Evolutionary conservation across 495 filamentous ascomycete species (phyloP).

Genomic region (Xylaria acuta): DNA sequence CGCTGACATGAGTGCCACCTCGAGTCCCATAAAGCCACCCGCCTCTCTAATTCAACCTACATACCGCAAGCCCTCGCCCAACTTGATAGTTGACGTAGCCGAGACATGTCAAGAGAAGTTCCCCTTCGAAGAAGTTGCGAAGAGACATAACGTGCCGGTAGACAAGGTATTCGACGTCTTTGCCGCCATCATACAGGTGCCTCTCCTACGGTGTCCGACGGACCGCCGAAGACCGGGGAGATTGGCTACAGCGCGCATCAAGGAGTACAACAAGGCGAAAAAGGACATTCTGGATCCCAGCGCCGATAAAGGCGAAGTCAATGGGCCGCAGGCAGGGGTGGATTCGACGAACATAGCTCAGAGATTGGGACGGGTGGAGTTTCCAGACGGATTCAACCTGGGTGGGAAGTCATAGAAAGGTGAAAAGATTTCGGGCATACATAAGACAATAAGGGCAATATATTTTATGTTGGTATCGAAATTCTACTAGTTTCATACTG

Average conservation of each 20-base stretch:
- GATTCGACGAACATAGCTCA: constrained; percentile 35
- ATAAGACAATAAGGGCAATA: background rate
- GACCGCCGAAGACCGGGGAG: constrained; percentile 47
- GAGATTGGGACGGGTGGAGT: constrained; percentile 34
- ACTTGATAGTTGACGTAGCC: constrained; percentile 56
- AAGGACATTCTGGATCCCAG: constrained; percentile 35
- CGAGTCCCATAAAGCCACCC: constrained; percentile 32
- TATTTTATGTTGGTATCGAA: background rate
- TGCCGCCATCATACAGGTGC: constrained; percentile 50
- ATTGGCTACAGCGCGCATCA: constrained; percentile 41
- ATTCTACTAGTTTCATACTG: background rate
- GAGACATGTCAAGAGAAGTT: constrained; percentile 55
- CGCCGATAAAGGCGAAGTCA: background rate
- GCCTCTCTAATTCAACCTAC: constrained; percentile 38
- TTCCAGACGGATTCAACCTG: constrained; percentile 34
- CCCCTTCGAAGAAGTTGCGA: constrained; percentile 52
- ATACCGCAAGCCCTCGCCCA: constrained; percentile 43
- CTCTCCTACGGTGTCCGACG: constrained; percentile 51
- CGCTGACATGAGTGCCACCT: background rate
- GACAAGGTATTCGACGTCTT: constrained; percentile 55
- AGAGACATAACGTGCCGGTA: constrained; percentile 47
- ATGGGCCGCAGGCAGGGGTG: constrained; percentile 5
- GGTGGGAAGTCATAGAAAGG: constrained; percentile 4
- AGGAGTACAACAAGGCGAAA: constrained; percentile 42
- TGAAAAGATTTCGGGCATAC: background rate